Evolutionary conservation across 1,284 basidiomycete genomes (phyloP).

Genomic region (Mycosarcoma maydis): DNA sequence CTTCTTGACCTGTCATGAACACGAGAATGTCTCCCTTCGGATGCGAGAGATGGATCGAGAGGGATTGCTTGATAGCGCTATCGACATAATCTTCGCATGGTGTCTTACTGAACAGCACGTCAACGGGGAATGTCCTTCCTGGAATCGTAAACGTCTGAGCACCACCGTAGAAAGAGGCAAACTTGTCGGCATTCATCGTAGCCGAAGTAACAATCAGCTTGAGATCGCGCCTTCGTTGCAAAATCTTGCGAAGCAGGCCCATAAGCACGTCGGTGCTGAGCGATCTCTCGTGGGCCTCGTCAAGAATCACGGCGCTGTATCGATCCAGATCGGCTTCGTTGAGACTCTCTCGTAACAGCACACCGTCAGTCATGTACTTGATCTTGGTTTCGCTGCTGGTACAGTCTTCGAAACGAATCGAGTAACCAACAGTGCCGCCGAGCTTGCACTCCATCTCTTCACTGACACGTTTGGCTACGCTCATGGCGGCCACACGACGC

Average conservation of each 20-base stretch:
- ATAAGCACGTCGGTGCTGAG: constrained; percentile 96
- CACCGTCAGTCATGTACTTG: constrained; percentile 96
- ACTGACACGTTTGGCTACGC: constrained; percentile 96
- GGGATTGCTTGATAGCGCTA: constrained; percentile 93
- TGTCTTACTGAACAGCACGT: constrained; percentile 92
- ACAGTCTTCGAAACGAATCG: constrained; percentile 97
- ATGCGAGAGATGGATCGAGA: constrained; percentile 92
- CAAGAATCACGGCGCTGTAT: constrained; percentile 94
- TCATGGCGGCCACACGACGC: constrained; percentile 97
- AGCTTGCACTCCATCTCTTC: constrained; percentile 87
- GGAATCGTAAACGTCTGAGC: constrained; percentile 97
- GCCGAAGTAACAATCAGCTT: constrained; percentile 98
- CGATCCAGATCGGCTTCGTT: constrained; percentile 95
- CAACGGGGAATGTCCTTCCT: constrained; percentile 97
- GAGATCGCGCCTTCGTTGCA: constrained; percentile 87
- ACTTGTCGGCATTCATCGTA: constrained; percentile 99
- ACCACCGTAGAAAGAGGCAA: constrained; percentile 88
- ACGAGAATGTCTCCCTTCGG: constrained; percentile 96
- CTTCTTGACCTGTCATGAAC: constrained; percentile 99
- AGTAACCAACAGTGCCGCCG: constrained; percentile 89
- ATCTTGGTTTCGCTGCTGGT: constrained; percentile 91
- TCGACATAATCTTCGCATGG: constrained; percentile 99
- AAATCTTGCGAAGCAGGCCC: constrained; percentile 90
- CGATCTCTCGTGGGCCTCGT: constrained; percentile 96
- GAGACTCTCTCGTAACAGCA: constrained; percentile 89